Evolutionary conservation across 108 stramenopile genomes (phyloP).

Genomic region (Stephanodiscus minutulus): DNA sequence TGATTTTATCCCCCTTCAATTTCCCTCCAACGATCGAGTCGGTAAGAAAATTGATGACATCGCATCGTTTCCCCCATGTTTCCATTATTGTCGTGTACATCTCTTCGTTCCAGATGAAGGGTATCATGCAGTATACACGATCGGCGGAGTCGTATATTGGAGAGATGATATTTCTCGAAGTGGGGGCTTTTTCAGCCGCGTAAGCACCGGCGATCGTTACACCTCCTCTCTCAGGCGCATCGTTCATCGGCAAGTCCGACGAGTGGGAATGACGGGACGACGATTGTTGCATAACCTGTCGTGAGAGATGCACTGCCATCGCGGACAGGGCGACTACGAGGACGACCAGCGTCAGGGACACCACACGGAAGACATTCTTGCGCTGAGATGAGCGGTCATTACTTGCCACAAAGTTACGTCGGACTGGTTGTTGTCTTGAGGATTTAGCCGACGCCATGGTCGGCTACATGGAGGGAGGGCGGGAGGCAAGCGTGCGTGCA

Average conservation of each 20-base stretch:
- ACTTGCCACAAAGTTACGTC: background rate
- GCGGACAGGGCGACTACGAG: conserved; percentile 13
- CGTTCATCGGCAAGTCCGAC: background rate
- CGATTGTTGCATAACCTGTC: background rate
- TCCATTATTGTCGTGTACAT: conserved; percentile 37
- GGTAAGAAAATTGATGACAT: conserved; percentile 41
- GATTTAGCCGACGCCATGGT: background rate
- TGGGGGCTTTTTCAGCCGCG: too few species aligned
- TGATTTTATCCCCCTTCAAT: conserved; percentile 34
- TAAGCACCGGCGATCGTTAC: background rate
- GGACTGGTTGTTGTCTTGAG: background rate
- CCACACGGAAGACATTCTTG: background rate
- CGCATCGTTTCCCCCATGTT: conserved; percentile 52
- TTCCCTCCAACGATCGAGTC: conserved; percentile 45
- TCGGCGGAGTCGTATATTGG: conserved; percentile 2
- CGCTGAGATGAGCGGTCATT: background rate
- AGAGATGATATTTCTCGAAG: background rate
- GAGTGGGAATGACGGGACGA: background rate
- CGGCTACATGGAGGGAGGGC: too few species aligned
- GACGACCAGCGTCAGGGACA: conserved; percentile 10
- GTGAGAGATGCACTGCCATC: conserved; percentile 15
- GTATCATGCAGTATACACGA: conserved; percentile 42
- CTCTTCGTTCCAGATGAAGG: conserved; percentile 32
- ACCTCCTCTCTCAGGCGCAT: background rate
- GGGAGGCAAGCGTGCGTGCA: too few species aligned